Percentiles rank a stretch among this genome's conserved stretches.
These are phyloP conservation scores for Cladosporium cucumerinum DNA, from an alignment of 2,329 filamentous ascomycete species.

Conservation along the genomic window DNA sequence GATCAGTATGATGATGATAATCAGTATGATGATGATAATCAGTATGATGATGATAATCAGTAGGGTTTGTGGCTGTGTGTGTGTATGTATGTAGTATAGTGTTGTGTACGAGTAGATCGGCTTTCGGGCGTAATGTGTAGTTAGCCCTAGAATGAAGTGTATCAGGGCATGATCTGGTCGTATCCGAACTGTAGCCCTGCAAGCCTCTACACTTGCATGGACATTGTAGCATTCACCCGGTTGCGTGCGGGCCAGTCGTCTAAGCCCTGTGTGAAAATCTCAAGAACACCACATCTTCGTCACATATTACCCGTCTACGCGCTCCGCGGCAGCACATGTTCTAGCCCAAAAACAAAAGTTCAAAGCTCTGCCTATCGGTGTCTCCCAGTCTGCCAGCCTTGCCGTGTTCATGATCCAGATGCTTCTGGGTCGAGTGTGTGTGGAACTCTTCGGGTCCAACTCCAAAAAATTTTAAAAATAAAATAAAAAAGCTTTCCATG, in stretches of 20 bases:
- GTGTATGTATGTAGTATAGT: neutral
- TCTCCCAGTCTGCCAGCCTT: neutral
- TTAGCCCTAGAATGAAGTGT: neutral
- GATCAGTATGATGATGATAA: slow-evolving; percentile 31
- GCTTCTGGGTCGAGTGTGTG: neutral
- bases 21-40: too few relatives aligned
- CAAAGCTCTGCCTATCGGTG: neutral
- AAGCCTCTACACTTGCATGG: neutral
- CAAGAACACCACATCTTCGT: neutral
- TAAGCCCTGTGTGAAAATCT: neutral
- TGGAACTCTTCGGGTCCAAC: neutral
- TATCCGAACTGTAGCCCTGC: neutral
- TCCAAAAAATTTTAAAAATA: neutral
- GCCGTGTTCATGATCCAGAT: neutral
- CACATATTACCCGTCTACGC: neutral
- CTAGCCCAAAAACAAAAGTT: neutral
- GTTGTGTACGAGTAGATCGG: neutral
- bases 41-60: too few relatives aligned
- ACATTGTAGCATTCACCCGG: neutral
- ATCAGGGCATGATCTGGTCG: neutral
- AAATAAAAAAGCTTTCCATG: neutral
- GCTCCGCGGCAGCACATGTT: neutral
- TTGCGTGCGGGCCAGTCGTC: neutral
- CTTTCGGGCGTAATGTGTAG: neutral
- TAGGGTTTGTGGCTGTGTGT: neutral